Evolutionary conservation across 495 filamentous ascomycete species (phyloP), one percentile per base, ranked within the genome.

Genomic region (Aspergillus asperescens): DNA sequence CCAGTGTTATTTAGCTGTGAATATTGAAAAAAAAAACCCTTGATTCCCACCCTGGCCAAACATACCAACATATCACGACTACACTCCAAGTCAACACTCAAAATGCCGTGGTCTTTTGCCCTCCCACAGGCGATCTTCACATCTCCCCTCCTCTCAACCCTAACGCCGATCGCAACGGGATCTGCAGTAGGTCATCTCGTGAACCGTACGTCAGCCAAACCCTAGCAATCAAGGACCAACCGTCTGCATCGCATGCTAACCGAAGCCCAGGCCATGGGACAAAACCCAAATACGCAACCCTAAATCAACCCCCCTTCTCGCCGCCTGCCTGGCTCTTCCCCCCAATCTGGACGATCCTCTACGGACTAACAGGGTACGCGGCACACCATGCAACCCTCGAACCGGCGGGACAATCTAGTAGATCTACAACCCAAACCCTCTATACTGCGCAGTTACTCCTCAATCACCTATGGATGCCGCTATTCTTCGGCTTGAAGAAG

Each of bases 381-480:
- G 81, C 88, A 23, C 83, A 96, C 69, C 85, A 85, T 60, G 1
- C 13, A 67, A 3, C 77, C 80, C 4, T 62, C 81, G 9, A 35
- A 7, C 16, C 45, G 13, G 43, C n/a, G 0, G n/a, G n/a, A n/a
- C n/a, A n/a, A n/a, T n/a, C n/a, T n/a, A n/a, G n/a, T n/a, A n/a
- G n/a, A n/a, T n/a, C n/a, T n/a, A 58, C 58, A 1, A 27, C 52
- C 4, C 67, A 73, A 31, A 86, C 84, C 0, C 76, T 95, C 13
- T 96, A 95, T 74, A 86, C 85, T 5, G 80, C 85, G 39, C 91
- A 96, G 63, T 83, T 96, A 7, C 85, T 75, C 16, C 69, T 96
- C 12, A 96, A 96, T 65, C 70, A 93, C 16, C 64, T 85, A 41
- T 97, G 88, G 89, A 96, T 93, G 89, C 92, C 92, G 1, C 78